Conservation (phyloP, 164 flowering plant species). For the Malania oleifera region DNA sequence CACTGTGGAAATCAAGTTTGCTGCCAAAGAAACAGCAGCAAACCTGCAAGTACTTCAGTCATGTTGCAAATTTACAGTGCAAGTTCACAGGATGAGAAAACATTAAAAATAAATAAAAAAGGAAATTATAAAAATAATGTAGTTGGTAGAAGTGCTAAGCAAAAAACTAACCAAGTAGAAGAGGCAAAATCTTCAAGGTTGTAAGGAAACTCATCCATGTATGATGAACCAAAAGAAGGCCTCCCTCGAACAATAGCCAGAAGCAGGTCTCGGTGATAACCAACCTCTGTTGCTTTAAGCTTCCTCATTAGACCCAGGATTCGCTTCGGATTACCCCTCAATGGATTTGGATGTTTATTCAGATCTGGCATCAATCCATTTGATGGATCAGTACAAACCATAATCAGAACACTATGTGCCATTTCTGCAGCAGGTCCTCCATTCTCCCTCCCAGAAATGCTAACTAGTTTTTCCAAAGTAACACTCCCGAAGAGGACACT, state of each 20-base stretch:
- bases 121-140: background rate
- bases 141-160: background rate
- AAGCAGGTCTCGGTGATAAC: conserved; percentile 62
- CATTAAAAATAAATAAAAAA: background rate
- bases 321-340: conserved; percentile 70
- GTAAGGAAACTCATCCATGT: conserved; percentile 83
- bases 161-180: conserved; percentile 54
- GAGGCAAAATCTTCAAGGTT: conserved; percentile 72
- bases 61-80: conserved; percentile 6
- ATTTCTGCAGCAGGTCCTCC: conserved; percentile 45
- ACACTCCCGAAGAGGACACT: conserved; percentile 94
- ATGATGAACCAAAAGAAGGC: conserved; percentile 62
- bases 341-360: conserved; percentile 33
- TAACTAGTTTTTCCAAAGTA: conserved; percentile 64
- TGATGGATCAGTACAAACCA: conserved; percentile 80
- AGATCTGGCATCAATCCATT: conserved; percentile 91
- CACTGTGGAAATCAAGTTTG: conserved; percentile 64
- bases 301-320: conserved; percentile 82
- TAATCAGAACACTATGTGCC: conserved; percentile 56
- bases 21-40: conserved; percentile 63
- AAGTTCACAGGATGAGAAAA: background rate
- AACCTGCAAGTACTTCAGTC: conserved; percentile 64
- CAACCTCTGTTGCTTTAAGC: conserved; percentile 64
- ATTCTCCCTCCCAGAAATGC: conserved; percentile 51
- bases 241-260: conserved; percentile 66